phyloP scores from a whole-genome alignment of 2,329 filamentous ascomycete genomes.

The Talaromyces funiculosus region DNA sequence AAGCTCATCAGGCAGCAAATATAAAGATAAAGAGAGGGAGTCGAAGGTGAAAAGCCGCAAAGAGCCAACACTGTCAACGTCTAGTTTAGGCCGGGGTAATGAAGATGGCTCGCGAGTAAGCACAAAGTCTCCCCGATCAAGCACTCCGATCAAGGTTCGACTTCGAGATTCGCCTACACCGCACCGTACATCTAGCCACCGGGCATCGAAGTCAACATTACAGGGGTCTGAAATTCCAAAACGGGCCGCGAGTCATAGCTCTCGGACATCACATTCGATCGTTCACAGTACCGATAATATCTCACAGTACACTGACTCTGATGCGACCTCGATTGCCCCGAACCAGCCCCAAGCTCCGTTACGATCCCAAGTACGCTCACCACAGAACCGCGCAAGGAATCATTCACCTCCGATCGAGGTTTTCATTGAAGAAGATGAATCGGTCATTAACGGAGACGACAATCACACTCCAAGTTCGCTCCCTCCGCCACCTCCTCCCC shows the following conservation, averaged over 20 bases:
- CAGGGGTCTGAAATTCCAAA: constrained; percentile 27
- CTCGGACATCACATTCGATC: constrained; percentile 30
- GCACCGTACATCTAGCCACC: constrained; percentile 32
- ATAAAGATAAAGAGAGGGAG: constrained; percentile 23
- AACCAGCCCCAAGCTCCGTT: constrained; percentile 38
- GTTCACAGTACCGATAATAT: constrained; percentile 29
- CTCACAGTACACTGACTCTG: constrained; percentile 37
- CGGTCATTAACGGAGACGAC: constrained; percentile 21
- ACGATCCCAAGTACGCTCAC: constrained; percentile 26
- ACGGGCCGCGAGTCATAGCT: constrained; percentile 25
- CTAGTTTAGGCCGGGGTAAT: constrained; percentile 35
- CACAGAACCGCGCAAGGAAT: constrained; percentile 3
- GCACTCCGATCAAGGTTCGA: constrained; percentile 36
- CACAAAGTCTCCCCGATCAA: constrained; percentile 32
- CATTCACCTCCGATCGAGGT: constrained; percentile 32
- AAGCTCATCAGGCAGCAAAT: constrained; percentile 23
- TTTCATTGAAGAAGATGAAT: constrained; percentile 30
- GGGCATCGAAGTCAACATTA: constrained; percentile 29
- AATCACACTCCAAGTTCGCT: constrained; percentile 22
- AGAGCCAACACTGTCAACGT: constrained; percentile 38
- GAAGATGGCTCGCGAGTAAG: constrained; percentile 32
- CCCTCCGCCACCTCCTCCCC: constrained; percentile 69
- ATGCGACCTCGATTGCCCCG: constrained; percentile 43
- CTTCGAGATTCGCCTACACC: constrained; percentile 29
- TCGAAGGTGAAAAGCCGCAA: constrained; percentile 33